Evolutionary conservation across 306 rosid genomes (phyloP), one percentile per base, ranked within the genome.

Genomic region (Argentina anserina): DNA sequence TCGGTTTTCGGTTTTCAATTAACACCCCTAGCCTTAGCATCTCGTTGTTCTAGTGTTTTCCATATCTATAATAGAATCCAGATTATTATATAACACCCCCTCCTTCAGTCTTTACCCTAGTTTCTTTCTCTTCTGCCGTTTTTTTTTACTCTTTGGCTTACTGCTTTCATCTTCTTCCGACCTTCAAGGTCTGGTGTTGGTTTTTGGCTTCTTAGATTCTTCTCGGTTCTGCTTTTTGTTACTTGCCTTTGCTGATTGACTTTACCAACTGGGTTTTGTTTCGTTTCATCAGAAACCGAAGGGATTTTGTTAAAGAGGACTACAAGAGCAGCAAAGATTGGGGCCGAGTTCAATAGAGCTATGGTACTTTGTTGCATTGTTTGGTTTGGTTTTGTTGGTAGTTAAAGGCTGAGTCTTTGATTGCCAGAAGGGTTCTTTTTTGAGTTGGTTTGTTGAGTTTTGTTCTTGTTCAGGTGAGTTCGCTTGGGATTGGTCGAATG

Each of bases 401-500:
- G 21, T 59, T 29, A 29, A 9, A 62, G 25, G 0, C 0, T 3
- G 2, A 20, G 4, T 62, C 23, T 33, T 34, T 62, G 40, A 8
- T 62, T 34, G 7, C 18, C 18, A 62, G 1, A 9, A 3, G 14
- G 67, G 40, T 17, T 8, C 2, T 33, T 6, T 58, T 33, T 61
- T 17, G 3, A 52, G 59, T 62, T 41, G 21, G 12, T 31, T 61
- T 61, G 41, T 62, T 53, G 33, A 53, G 42, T 21, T 55, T 61
- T 7, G 10, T 31, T 28, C n/a, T 5, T 39, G 2, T 5, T 28
- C 50, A 84, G 87, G 82, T 84, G 84, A 84, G 84, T 75, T 78
- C 82, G n/a, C 18, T 76, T 37, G 78, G 80, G 17, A 23, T 76
- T 29, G 79, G 72, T 8, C 63, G 63, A 72, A 14, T 77, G 9